Evolutionary conservation across 805 yeast species (phyloP).

Genomic region (Cyberlindnera meyerae): DNA sequence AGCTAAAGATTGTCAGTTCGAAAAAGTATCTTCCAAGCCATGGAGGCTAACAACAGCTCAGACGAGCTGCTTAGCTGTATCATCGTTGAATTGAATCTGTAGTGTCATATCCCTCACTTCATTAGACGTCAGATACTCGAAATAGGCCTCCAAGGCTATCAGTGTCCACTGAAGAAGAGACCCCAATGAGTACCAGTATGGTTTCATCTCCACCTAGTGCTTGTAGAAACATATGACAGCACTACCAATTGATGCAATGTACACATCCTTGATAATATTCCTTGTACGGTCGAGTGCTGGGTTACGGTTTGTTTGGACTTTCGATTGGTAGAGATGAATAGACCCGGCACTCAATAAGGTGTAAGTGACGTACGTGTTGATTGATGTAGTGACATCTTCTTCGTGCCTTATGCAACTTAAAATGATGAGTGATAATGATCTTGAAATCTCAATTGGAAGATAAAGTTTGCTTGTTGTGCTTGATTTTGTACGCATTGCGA

Average conservation of each 20-base stretch:
- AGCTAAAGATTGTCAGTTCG: too few relatives aligned
- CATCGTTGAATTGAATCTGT: background rate
- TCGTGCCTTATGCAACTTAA: constrained; percentile 6
- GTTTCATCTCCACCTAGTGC: constrained; percentile 6
- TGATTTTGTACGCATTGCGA: constrained; percentile 1
- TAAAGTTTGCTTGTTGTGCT: background rate
- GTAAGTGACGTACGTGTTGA: constrained; percentile 5
- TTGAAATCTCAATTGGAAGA: background rate
- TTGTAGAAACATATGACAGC: constrained; percentile 5
- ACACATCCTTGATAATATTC: constrained; percentile 2
- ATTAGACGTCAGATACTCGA: constrained; percentile 1
- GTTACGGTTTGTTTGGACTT: constrained; percentile 5
- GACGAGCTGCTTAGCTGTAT: constrained; percentile 1
- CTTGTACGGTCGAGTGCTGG: constrained; percentile 5
- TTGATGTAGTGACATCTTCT: constrained; percentile 1
- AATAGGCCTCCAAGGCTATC: constrained; percentile 4
- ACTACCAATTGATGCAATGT: background rate
- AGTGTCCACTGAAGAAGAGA: constrained; percentile 6
- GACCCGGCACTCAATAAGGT: constrained; percentile 1
- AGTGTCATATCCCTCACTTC: constrained; percentile 6
- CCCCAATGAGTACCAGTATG: constrained; percentile 9
- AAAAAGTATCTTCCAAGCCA: too few relatives aligned
- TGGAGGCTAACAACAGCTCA: too few relatives aligned
- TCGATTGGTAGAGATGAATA: constrained; percentile 4
- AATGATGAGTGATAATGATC: constrained; percentile 1